Conservation (phyloP, 306 rosid genomes). For the Ormosia semicastrata region DNA sequence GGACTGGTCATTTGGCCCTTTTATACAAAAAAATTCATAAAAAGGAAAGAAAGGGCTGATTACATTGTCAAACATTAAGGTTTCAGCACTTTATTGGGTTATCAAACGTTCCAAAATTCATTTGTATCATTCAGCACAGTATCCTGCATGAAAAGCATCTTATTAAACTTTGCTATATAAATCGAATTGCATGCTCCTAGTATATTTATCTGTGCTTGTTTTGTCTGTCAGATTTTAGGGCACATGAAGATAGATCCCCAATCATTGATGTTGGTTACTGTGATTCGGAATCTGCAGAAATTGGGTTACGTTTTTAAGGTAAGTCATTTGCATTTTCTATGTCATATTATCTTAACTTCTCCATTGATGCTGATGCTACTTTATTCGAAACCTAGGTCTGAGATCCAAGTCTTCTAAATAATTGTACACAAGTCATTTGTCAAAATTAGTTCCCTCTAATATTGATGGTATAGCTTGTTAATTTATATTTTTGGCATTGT, state of each 20-base stretch:
- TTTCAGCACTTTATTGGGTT: background rate
- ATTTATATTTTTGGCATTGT: conserved; percentile 9
- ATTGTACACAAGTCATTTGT: conserved; percentile 14
- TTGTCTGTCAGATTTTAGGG: conserved; percentile 69
- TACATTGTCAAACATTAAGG: conserved; percentile 5
- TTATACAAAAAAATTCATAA: background rate
- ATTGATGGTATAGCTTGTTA: conserved; percentile 17
- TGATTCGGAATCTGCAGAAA: conserved; percentile 68
- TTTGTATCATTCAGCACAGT: conserved; percentile 7
- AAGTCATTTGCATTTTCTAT: conserved; percentile 32
- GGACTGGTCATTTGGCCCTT: background rate
- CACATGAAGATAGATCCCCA: conserved; percentile 71
- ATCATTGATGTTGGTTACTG: conserved; percentile 75
- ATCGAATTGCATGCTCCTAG: background rate
- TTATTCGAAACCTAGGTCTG: background rate
- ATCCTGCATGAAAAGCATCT: conserved; percentile 6
- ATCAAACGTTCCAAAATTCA: background rate
- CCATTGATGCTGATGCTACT: background rate
- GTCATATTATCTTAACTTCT: conserved; percentile 18
- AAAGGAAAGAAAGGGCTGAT: background rate
- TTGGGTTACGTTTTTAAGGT: conserved; percentile 88
- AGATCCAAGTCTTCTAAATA: background rate
- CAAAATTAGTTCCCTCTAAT: conserved; percentile 13
- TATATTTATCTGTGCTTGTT: conserved; percentile 28
- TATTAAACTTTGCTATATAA: background rate